Evolutionary conservation across 2,329 filamentous ascomycete genomes (phyloP).

Genomic region (Cercospora beticola): DNA sequence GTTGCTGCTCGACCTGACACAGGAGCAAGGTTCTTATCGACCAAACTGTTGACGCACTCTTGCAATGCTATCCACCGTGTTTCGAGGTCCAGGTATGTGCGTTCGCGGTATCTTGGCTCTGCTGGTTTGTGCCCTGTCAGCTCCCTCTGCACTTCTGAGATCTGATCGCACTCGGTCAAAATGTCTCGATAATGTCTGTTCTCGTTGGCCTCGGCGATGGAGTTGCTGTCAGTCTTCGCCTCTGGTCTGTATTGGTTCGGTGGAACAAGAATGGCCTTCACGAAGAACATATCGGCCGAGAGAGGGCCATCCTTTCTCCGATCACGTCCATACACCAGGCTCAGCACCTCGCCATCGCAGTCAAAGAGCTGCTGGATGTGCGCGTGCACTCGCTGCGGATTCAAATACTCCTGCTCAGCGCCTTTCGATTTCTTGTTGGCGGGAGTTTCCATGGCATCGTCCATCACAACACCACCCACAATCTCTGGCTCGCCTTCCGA

Average conservation of each 20-base stretch:
- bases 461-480: slow-evolving; percentile 53
- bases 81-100: slow-evolving; percentile 74
- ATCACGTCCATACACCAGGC: slow-evolving; percentile 66
- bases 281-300: slow-evolving; percentile 81
- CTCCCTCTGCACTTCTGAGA: slow-evolving; percentile 72
- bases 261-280: slow-evolving; percentile 80
- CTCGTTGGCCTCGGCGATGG: slow-evolving; percentile 83
- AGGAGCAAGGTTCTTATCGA: slow-evolving; percentile 85
- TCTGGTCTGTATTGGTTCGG: slow-evolving; percentile 91
- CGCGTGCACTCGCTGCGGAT: slow-evolving; percentile 77
- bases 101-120: slow-evolving; percentile 49
- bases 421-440: slow-evolving; percentile 42
- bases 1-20: slow-evolving; percentile 74
- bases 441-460: slow-evolving; percentile 44
- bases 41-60: slow-evolving; percentile 85
- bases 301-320: slow-evolving; percentile 22
- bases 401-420: slow-evolving; percentile 69
- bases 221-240: slow-evolving; percentile 73
- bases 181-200: slow-evolving; percentile 87
- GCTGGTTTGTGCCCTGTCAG: slow-evolving; percentile 47
- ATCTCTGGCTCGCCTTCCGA: slow-evolving; percentile 36
- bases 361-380: slow-evolving; percentile 77
- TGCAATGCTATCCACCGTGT: slow-evolving; percentile 81
- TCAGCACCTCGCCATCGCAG: slow-evolving; percentile 79
- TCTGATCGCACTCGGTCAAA: slow-evolving; percentile 68